These are phyloP conservation scores for Boletus subcaerulescens DNA, from an alignment of 768 basidiomycete genomes.

Conservation along the genomic window DNA sequence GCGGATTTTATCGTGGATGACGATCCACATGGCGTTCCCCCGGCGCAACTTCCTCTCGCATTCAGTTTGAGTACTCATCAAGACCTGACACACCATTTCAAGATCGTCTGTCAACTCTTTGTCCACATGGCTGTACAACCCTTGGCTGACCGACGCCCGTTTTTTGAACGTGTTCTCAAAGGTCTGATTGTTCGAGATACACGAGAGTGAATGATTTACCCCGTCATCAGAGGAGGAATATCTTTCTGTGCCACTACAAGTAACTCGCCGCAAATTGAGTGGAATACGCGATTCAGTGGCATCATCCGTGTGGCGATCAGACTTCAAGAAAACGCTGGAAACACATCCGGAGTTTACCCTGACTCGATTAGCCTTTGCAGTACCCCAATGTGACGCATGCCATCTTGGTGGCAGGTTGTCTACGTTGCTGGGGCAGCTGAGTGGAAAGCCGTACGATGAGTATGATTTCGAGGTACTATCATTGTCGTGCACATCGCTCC, in stretches of 20 bases:
- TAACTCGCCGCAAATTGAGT: slow-evolving; percentile 64
- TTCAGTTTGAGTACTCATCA: slow-evolving; percentile 82
- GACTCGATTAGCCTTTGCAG: slow-evolving; percentile 48
- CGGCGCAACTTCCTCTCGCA: slow-evolving; percentile 59
- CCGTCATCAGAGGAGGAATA: slow-evolving; percentile 54
- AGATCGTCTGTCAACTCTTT: slow-evolving; percentile 84
- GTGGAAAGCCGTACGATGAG: slow-evolving; percentile 68
- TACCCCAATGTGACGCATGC: slow-evolving; percentile 80
- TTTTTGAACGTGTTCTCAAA: slow-evolving; percentile 52
- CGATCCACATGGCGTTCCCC: slow-evolving; percentile 39
- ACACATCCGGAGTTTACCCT: slow-evolving; percentile 64
- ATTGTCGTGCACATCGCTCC: not conserved
- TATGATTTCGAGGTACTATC: slow-evolving; percentile 58
- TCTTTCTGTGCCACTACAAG: slow-evolving; percentile 66
- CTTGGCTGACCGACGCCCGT: slow-evolving; percentile 45
- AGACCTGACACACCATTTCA: slow-evolving; percentile 77
- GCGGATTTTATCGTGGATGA: slow-evolving; percentile 64
- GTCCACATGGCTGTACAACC: slow-evolving; percentile 74
- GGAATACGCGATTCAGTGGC: slow-evolving; percentile 75
- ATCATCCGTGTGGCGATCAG: slow-evolving; percentile 79
- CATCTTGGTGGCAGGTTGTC: slow-evolving; percentile 69
- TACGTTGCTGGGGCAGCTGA: slow-evolving; percentile 56
- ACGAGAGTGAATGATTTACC: not conserved
- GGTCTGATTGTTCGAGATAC: slow-evolving; percentile 33
- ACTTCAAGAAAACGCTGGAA: slow-evolving; percentile 64